phyloP scores from a whole-genome alignment of 805 yeast species.

The Cyberlindnera mycetangii region DNA sequence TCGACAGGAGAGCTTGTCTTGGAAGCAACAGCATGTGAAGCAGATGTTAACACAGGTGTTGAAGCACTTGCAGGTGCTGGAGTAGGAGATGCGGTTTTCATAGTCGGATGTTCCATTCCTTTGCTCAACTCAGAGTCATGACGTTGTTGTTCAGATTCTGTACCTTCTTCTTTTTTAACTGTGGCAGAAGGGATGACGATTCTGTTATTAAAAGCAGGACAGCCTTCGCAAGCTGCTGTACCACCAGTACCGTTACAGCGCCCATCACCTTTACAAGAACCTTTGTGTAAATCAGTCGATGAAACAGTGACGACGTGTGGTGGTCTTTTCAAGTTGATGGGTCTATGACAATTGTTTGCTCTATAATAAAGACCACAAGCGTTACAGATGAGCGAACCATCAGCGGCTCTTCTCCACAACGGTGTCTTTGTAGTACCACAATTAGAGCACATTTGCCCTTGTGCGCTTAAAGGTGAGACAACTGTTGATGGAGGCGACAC shows the following conservation, averaged over 20 bases:
- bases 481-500: neutral
- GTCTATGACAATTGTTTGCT: constrained; percentile 89
- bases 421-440: constrained; percentile 91
- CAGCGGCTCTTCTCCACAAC: constrained; percentile 87
- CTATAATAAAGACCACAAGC: constrained; percentile 92
- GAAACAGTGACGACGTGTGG: constrained; percentile 87
- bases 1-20: constrained; percentile 7
- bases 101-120: neutral
- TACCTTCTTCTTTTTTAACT: constrained; percentile 9
- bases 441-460: constrained; percentile 58
- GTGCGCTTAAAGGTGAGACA: constrained; percentile 5
- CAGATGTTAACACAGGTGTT: too few species aligned
- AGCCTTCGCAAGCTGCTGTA: constrained; percentile 70
- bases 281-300: constrained; percentile 23
- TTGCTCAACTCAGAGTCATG: neutral
- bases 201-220: constrained; percentile 81
- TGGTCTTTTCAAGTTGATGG: constrained; percentile 70
- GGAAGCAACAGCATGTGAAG: neutral
- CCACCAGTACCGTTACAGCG: constrained; percentile 90
- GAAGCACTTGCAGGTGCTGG: neutral
- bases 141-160: neutral
- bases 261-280: constrained; percentile 36
- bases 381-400: constrained; percentile 87
- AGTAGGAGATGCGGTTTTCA: neutral
- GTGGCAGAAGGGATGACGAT: constrained; percentile 33